Base-by-base conservation (phyloP, 768 basidiomycete genomes). In the Tulasnella sp. region DNA sequence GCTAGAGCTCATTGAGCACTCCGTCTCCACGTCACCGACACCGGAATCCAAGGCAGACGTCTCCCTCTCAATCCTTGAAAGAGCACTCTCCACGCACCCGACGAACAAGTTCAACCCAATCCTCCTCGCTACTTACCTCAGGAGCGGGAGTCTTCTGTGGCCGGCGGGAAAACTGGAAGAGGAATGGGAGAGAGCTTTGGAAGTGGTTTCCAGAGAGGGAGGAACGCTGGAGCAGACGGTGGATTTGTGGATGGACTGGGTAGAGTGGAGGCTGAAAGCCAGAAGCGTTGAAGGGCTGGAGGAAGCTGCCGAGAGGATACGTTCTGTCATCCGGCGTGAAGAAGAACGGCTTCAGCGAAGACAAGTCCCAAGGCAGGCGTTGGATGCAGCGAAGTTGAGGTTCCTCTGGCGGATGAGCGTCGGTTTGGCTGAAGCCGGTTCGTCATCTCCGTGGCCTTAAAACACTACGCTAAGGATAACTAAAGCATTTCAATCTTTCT, bases 161-260 rank as follows among this genome's bases (percentile, higher is more conserved):
- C 1, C 83, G 29, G 82, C 82, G 71, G 81, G 81, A 52, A 86
- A 86, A 78, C 76, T 89, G 19, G 69, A 77, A 29, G 80, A 81
- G 3, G 90, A 92, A 75, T 94, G 92, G 92, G 88, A 90, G 71
- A 82, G 83, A 22, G 87, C 89, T 1, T 78, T 92, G 74, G 81
- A 80, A 47, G 75, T 85, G 3, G 83, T 85, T 34, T 85, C 32
- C 14, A n/a, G 12, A 16, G 12, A 12, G 83, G 39, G 78, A 84
- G 34, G 35, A 69, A 16, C 17, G 22, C 17, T 64, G 52, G 40
- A 41, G 69, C 40, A 73, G 67, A 32, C 69, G 29, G 62, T 85
- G n/a, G 41, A 59, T 88, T 82, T 93, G 32, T 90, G 87, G 86
- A 84, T 92, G 81, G 89, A 89, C n/a, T n/a, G n/a, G n/a, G n/a